Evolutionary conservation across 306 rosid species (phyloP).

Genomic region (Glycine soja): DNA sequence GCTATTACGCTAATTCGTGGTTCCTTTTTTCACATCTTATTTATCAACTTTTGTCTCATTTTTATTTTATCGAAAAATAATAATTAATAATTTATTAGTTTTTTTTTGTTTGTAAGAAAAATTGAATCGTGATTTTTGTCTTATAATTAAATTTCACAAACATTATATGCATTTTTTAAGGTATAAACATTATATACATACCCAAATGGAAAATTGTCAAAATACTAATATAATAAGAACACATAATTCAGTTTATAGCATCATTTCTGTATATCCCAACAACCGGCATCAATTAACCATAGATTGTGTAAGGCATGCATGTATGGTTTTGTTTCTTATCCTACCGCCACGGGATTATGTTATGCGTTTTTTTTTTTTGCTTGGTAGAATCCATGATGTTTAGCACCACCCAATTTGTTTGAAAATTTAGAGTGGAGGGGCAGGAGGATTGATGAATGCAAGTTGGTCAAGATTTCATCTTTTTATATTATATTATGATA

Average conservation of each 20-base stretch:
- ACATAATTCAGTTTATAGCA: neutral
- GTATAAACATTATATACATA: neutral
- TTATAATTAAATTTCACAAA: neutral
- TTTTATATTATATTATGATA: neutral
- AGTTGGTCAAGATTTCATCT: neutral
- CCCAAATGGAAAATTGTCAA: neutral
- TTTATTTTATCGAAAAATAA: too few species aligned
- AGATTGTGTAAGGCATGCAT: neutral
- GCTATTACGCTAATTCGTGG: neutral
- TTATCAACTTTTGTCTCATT: too few species aligned
- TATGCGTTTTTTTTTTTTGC: neutral
- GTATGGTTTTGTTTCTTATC: constrained; percentile 1
- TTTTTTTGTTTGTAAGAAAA: too few species aligned
- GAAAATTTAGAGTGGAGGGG: neutral
- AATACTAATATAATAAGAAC: neutral
- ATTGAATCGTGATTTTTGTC: too few species aligned
- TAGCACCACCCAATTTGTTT: neutral
- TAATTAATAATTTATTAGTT: too few species aligned
- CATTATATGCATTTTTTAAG: neutral
- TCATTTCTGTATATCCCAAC: constrained; percentile 10
- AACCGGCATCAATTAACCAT: constrained; percentile 30
- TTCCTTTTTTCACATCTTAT: neutral
- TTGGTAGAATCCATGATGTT: neutral
- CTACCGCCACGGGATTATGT: neutral
- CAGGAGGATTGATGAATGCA: neutral